Conservation (phyloP, 2,329 filamentous ascomycete genomes). For the Mycogone perniciosa region DNA sequence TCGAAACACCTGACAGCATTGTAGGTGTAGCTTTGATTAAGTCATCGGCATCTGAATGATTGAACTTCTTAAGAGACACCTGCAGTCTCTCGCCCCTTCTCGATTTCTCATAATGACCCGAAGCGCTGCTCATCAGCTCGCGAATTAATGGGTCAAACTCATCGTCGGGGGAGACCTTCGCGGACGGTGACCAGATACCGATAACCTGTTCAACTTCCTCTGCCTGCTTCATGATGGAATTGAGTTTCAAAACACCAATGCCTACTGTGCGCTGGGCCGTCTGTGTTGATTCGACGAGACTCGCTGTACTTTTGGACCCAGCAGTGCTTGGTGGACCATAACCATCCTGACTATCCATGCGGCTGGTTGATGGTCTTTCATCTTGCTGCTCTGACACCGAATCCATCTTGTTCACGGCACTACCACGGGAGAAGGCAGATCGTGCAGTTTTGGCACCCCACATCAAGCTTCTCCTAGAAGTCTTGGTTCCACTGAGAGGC, state of each 20-base stretch:
- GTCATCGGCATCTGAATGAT: conserved; percentile 66
- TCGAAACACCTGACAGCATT: conserved; percentile 70
- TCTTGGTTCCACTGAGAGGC: conserved; percentile 44
- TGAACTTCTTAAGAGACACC: conserved; percentile 72
- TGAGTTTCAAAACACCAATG: conserved; percentile 71
- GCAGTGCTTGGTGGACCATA: conserved; percentile 47
- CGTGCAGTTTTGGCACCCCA: conserved; percentile 57
- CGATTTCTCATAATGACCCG: conserved; percentile 69
- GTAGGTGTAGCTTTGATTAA: conserved; percentile 86
- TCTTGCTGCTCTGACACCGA: conserved; percentile 49
- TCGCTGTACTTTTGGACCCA: conserved; percentile 35
- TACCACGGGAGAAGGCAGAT: conserved; percentile 47
- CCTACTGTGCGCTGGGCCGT: conserved; percentile 57
- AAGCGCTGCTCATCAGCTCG: conserved; percentile 65
- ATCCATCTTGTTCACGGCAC: conserved; percentile 44
- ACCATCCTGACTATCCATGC: conserved; percentile 39
- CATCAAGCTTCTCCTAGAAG: conserved; percentile 60
- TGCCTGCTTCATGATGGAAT: conserved; percentile 63
- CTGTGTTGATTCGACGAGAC: conserved; percentile 20
- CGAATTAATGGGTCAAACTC: conserved; percentile 69
- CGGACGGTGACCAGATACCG: conserved; percentile 65
- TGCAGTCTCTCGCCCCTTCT: conserved; percentile 69
- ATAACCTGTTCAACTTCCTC: conserved; percentile 71
- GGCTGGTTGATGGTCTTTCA: conserved; percentile 29
- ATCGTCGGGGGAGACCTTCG: conserved; percentile 50